Evolutionary conservation across 1,284 basidiomycete genomes (phyloP).

Genomic region (Puccinia novopanici): DNA sequence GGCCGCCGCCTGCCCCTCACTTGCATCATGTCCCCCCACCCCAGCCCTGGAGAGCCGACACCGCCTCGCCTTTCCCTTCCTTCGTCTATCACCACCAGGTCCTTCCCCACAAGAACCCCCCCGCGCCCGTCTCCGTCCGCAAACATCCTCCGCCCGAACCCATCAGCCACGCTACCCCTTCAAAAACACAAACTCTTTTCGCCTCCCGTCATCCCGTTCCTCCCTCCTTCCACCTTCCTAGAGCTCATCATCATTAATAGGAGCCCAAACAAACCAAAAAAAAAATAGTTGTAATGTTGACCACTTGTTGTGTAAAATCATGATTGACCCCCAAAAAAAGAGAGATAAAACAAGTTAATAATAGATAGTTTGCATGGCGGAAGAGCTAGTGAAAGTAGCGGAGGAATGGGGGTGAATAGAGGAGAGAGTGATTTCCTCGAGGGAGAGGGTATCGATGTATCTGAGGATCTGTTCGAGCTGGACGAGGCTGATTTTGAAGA

Average conservation of each 20-base stretch:
- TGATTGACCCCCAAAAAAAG: neutral
- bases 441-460: constrained; percentile 65
- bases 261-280: neutral
- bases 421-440: constrained; percentile 56
- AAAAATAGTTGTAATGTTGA: neutral
- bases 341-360: constrained; percentile 6
- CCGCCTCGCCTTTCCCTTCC: neutral
- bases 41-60: neutral
- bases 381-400: neutral
- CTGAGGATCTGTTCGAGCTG: constrained; percentile 75
- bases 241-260: neutral
- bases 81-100: constrained; percentile 10
- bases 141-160: neutral
- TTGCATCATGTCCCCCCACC: neutral
- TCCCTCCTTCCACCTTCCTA: neutral
- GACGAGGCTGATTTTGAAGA: constrained; percentile 79
- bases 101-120: neutral
- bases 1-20: neutral
- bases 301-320: neutral
- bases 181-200: neutral
- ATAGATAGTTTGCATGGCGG: constrained; percentile 47
- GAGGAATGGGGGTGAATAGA: constrained; percentile 3
- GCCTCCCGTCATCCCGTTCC: neutral
- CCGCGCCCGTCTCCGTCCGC: neutral
- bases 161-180: constrained; percentile 12